Percentiles rank a stretch among this genome's conserved stretches.
These are phyloP conservation scores for Polyplosphaeria fusca DNA, from an alignment of 495 filamentous ascomycete genomes.

Conservation along the genomic window DNA sequence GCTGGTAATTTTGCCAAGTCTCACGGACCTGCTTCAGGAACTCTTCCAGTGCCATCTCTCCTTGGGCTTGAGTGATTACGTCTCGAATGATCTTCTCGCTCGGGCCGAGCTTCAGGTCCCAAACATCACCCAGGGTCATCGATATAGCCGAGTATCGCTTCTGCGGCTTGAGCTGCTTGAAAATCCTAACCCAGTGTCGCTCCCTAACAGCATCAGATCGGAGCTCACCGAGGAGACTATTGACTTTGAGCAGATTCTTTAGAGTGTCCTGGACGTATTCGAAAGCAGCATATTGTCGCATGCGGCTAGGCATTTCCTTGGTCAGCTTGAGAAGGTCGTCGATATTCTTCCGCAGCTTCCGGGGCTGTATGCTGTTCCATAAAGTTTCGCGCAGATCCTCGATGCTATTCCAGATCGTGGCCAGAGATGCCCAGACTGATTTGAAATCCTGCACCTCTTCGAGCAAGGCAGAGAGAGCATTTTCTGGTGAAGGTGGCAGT, in stretches of 20 bases:
- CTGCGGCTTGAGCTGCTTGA: constrained; percentile 85
- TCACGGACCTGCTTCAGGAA: constrained; percentile 96
- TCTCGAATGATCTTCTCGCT: constrained; percentile 84
- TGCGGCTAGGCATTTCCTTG: constrained; percentile 98
- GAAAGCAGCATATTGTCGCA: constrained; percentile 98
- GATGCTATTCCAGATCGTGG: constrained; percentile 94
- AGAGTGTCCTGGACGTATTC: constrained; percentile 93
- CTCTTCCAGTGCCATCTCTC: constrained; percentile 97
- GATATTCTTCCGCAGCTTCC: constrained; percentile 83
- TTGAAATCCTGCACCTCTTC: constrained; percentile 99
- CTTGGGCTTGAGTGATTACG: constrained; percentile 92
- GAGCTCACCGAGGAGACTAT: constrained; percentile 79
- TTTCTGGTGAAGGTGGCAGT: constrained; percentile 73
- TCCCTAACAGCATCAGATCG: constrained; percentile 97
- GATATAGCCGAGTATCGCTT: constrained; percentile 89
- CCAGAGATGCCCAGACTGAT: constrained; percentile 92
- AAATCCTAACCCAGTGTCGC: constrained; percentile 95
- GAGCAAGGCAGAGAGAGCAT: constrained; percentile 71
- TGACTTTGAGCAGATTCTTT: constrained; percentile 84
- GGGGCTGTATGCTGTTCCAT: constrained; percentile 89
- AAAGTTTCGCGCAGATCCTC: constrained; percentile 87
- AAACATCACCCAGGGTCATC: constrained; percentile 93
- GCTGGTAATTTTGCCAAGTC: constrained; percentile 88
- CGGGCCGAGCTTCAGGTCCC: constrained; percentile 86
- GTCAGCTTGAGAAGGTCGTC: constrained; percentile 95